Evolutionary conservation across 2,329 filamentous ascomycete genomes (phyloP).

Genomic region (Sporothrix humicola): DNA sequence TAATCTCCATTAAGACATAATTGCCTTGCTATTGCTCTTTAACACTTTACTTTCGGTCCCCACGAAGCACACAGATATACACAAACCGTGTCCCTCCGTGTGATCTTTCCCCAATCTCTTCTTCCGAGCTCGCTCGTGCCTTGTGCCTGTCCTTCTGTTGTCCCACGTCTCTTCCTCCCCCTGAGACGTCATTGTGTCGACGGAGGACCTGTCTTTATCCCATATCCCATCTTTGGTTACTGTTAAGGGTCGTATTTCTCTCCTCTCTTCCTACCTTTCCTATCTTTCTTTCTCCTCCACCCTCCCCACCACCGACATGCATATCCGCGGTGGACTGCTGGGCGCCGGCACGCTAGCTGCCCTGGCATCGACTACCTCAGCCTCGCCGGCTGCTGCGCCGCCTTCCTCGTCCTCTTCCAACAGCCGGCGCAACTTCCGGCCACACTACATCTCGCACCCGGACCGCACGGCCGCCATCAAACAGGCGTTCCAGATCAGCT

Average conservation of each 20-base stretch:
- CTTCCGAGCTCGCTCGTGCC: not conserved
- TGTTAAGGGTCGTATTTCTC: not conserved
- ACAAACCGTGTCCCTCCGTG: slow-evolving; percentile 6
- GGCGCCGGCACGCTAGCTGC: slow-evolving; percentile 27
- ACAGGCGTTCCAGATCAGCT: slow-evolving; percentile 71
- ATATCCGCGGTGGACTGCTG: slow-evolving; percentile 5
- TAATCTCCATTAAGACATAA: not conserved
- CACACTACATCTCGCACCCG: slow-evolving; percentile 44
- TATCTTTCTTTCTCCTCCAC: not conserved
- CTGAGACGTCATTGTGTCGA: not conserved
- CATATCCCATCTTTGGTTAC: not conserved
- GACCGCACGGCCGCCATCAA: slow-evolving; percentile 65
- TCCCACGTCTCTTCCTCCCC: not conserved
- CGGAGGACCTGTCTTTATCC: not conserved
- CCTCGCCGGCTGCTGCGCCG: slow-evolving; percentile 24
- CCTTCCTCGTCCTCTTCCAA: too few relatives aligned
- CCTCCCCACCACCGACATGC: slow-evolving; percentile 29
- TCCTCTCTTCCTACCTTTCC: not conserved
- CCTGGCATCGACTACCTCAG: slow-evolving; percentile 29
- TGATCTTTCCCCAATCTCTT: not conserved
- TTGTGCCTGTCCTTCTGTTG: slow-evolving; percentile 13
- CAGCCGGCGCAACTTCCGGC: slow-evolving; percentile 23
- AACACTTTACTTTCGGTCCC: not conserved
- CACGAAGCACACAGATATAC: not conserved
- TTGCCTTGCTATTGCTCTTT: not conserved